Percentiles rank a stretch among this genome's conserved stretches.
These are phyloP conservation scores for Kalanchoe fedtschenkoi DNA, from an alignment of 164 flowering plant species.

Conservation along the genomic window DNA sequence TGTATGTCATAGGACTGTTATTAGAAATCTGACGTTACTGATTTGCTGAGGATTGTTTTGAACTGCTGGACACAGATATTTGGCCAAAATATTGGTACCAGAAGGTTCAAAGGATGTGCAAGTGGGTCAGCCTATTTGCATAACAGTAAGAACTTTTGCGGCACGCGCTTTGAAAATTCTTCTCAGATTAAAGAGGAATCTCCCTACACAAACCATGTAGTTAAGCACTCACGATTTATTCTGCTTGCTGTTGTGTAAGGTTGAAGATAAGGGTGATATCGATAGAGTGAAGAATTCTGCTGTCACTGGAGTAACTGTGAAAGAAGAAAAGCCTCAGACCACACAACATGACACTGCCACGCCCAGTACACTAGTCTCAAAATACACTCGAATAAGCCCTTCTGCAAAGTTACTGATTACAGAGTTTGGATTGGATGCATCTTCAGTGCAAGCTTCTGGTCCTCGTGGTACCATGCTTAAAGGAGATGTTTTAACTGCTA, in stretches of 20 bases:
- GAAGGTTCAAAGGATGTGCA: conserved; percentile 91
- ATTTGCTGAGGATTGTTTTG: conserved; percentile 8
- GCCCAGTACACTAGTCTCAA: conserved; percentile 19
- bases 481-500: conserved; percentile 85
- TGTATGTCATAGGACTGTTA: neutral
- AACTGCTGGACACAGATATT: conserved; percentile 30
- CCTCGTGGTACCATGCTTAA: conserved; percentile 85
- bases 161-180: neutral
- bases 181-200: neutral
- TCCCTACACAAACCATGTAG: neutral
- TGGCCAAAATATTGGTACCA: conserved; percentile 77
- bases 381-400: conserved; percentile 66
- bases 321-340: conserved; percentile 35
- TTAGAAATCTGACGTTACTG: too few species aligned
- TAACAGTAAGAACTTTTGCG: conserved; percentile 45
- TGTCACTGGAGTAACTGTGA: conserved; percentile 20
- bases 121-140: conserved; percentile 85
- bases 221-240: neutral
- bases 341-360: conserved; percentile 21
- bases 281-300: conserved; percentile 36
- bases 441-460: conserved; percentile 65
- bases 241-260: conserved; percentile 25
- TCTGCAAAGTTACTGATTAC: conserved; percentile 77
- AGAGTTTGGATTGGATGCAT: conserved; percentile 66
- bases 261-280: conserved; percentile 72